Evolutionary conservation across 2,329 filamentous ascomycete species (phyloP).

Genomic region (Ophiostoma pallidulum): DNA sequence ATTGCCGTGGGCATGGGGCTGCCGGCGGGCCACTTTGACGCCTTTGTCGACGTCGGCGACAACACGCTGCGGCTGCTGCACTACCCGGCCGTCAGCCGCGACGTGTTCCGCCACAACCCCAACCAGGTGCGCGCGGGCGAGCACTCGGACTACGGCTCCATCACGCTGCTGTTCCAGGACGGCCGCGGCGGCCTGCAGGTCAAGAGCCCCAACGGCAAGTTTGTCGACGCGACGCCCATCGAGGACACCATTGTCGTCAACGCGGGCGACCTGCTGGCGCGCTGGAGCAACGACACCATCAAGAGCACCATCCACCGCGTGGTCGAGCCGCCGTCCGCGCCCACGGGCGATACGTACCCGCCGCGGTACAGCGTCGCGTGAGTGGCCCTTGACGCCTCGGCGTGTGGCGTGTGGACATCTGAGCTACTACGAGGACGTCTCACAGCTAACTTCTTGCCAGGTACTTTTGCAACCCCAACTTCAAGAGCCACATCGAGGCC

Average conservation of each 20-base stretch:
- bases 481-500: constrained; percentile 64
- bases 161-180: constrained; percentile 56
- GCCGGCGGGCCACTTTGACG: constrained; percentile 64
- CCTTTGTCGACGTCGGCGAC: constrained; percentile 58
- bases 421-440: neutral
- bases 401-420: neutral
- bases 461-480: constrained; percentile 87
- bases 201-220: constrained; percentile 62
- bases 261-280: constrained; percentile 73
- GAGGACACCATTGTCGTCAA: constrained; percentile 77
- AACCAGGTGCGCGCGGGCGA: constrained; percentile 67
- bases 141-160: constrained; percentile 59
- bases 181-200: constrained; percentile 46
- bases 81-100: constrained; percentile 59
- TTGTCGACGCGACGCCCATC: constrained; percentile 77
- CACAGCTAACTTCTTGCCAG: constrained; percentile 25
- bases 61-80: constrained; percentile 67
- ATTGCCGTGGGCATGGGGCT: constrained; percentile 75
- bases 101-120: constrained; percentile 56
- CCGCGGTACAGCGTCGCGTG: constrained; percentile 78
- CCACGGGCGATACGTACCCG: constrained; percentile 50
- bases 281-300: constrained; percentile 88
- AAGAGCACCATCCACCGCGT: constrained; percentile 86
- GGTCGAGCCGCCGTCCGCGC: constrained; percentile 61
- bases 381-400: constrained; percentile 22